Evolutionary conservation across 768 basidiomycete genomes (phyloP), one percentile per base, ranked within the genome.

Genomic region (Hypholoma sublateritium): DNA sequence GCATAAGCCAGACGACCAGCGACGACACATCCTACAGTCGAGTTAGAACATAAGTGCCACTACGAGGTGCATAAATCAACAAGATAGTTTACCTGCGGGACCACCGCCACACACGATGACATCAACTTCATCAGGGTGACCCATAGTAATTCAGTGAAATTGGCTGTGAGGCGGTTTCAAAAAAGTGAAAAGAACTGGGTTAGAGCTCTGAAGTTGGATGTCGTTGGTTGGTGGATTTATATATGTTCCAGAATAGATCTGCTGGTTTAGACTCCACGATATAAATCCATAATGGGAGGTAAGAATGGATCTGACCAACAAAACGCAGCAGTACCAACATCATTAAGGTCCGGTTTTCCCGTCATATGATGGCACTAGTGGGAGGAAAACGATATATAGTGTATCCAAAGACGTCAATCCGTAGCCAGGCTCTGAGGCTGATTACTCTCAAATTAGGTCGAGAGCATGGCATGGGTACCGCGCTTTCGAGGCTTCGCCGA

Each of bases 1-100:
- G 87, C 86, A 62, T 83, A 85, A 0, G 87, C 87, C 51, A 89
- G 71, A 54, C 87, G 77, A 53, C 87, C 87, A 12, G 87, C 87
- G 25, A 84, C 80, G 50, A 86, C 87, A 65, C 85, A 85, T 58
- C 85, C 86, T 76, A 59, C 17, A 5, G n/a, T 36, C 8, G 41
- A 21, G 49, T 19, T 53, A 17, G 44, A 34, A 53, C 25, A 25
- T 16, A 46, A 17, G 24, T 46, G n/a, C n/a, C n/a, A 35, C 6
- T 21, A 34, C 11, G 17, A 36, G 34, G 2, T 14, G 6, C 13
- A 21, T 13, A 25, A 1, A 14, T 37, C 5, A 16, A 35, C 12
- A 14, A 44, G 39, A 25, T 14, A 14, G 45, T 62, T 43, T 62
- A 80, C 82, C 82, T 68, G 86, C 85, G 17, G 86, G 85, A 58